Evolutionary conservation across 768 basidiomycete genomes (phyloP).

Genomic region (Obba rivulosa): DNA sequence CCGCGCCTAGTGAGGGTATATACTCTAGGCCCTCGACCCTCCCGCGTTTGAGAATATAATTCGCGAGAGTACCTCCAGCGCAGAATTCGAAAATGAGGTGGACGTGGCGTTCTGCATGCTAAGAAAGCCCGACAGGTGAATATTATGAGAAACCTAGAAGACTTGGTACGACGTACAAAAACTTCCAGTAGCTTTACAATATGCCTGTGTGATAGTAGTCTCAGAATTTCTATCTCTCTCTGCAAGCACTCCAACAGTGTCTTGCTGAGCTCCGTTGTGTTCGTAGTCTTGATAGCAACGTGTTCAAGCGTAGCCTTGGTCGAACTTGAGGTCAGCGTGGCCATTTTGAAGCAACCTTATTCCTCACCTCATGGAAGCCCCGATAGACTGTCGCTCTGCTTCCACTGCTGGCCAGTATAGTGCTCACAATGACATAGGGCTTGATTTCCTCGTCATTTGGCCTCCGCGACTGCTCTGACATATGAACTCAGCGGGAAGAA

Average conservation of each 20-base stretch:
- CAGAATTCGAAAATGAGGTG: conserved; percentile 99
- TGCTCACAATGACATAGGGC: conserved; percentile 71
- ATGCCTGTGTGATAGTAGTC: conserved; percentile 87
- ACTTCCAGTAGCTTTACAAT: conserved; percentile 92
- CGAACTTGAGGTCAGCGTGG: background rate
- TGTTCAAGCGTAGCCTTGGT: conserved; percentile 61
- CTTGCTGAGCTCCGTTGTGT: conserved; percentile 76
- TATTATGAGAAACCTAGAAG: background rate
- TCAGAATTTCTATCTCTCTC: conserved; percentile 95
- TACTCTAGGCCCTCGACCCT: conserved; percentile 87
- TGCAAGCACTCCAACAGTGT: conserved; percentile 98
- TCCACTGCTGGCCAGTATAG: conserved; percentile 85
- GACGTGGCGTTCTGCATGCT: conserved; percentile 74
- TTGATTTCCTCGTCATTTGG: conserved; percentile 64
- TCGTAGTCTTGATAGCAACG: conserved; percentile 94
- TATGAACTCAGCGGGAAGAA: conserved; percentile 14
- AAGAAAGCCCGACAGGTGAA: background rate
- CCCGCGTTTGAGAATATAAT: conserved; percentile 98
- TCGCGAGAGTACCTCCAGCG: conserved; percentile 90
- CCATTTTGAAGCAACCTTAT: background rate
- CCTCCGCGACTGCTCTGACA: conserved; percentile 12
- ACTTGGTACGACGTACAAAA: conserved; percentile 50
- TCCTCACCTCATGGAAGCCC: conserved; percentile 82
- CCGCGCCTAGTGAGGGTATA: conserved; percentile 57
- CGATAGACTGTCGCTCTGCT: conserved; percentile 96